These are phyloP conservation scores for Claviceps maximensis DNA, from an alignment of 2,329 filamentous ascomycete genomes.

Conservation along the genomic window DNA sequence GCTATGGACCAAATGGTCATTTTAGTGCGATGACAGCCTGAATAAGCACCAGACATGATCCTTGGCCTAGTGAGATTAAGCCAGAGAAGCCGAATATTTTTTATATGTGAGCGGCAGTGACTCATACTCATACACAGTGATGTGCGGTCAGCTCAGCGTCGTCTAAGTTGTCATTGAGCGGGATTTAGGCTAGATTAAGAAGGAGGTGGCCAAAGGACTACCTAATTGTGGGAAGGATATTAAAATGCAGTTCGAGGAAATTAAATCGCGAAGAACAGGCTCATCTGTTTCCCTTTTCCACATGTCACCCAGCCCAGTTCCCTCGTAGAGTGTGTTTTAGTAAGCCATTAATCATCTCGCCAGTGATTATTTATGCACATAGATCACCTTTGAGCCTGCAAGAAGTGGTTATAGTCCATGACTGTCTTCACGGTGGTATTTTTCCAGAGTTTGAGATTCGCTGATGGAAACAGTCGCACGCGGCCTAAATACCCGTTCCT, in stretches of 20 bases:
- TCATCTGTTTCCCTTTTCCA: background rate
- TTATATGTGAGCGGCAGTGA: background rate
- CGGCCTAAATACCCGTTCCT: conserved; percentile 57
- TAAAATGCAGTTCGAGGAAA: background rate
- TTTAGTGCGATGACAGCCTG: background rate
- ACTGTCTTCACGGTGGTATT: no score
- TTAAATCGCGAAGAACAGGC: background rate
- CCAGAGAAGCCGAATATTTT: background rate
- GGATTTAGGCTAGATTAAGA: no score
- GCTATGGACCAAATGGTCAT: background rate
- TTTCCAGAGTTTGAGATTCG: background rate
- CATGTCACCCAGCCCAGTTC: background rate
- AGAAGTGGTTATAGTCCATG: background rate
- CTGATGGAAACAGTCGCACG: background rate
- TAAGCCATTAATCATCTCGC: background rate
- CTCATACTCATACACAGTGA: background rate
- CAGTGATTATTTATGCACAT: background rate
- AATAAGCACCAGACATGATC: background rate
- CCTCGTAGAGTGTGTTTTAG: background rate
- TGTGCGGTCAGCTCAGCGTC: background rate
- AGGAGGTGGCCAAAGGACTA: background rate
- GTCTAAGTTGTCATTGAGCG: background rate
- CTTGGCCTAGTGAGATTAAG: background rate
- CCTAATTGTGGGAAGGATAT: background rate
- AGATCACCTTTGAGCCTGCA: background rate